Percentiles rank a stretch among this genome's conserved stretches.
These are phyloP conservation scores for Bolboschoenoplectus hybrid DNA, from an alignment of 202 grass and related monocot species.

Conservation along the genomic window DNA sequence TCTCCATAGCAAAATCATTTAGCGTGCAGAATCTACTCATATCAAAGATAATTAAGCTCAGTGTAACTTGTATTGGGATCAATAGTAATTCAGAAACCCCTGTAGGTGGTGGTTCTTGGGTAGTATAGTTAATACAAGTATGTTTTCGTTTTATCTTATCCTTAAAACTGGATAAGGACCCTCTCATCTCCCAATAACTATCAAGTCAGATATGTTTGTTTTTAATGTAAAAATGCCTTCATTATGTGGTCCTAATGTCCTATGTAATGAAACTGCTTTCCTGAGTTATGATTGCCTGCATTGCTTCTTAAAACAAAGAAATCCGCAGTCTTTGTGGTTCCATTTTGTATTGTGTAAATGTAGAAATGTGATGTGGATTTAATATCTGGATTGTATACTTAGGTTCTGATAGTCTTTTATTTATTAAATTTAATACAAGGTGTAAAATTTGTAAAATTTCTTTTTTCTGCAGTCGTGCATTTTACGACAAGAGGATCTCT, in stretches of 20 bases:
- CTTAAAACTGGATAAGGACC: background rate
- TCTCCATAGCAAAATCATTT: too few species aligned
- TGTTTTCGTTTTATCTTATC: background rate
- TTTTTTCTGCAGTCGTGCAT: conserved; percentile 49
- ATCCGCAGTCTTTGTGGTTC: too few species aligned
- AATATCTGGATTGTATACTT: background rate
- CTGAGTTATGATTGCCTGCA: background rate
- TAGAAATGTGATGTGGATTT: background rate
- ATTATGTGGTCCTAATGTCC: too few species aligned
- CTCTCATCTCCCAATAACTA: background rate
- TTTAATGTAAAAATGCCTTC: too few species aligned
- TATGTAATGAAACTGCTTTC: background rate
- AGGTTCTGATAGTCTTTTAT: background rate
- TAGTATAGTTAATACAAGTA: background rate
- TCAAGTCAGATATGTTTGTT: background rate
- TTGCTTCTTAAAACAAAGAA: background rate
- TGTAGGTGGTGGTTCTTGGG: background rate
- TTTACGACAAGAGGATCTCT: conserved; percentile 85
- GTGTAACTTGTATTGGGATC: background rate
- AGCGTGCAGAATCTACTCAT: background rate
- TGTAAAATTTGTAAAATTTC: background rate
- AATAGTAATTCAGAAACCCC: background rate
- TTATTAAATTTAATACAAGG: background rate
- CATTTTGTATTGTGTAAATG: background rate
- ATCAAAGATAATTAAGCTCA: background rate